Evolutionary conservation across 2,329 filamentous ascomycete species (phyloP), one percentile per base, ranked within the genome.

Genomic region (Hypoxylon sp.): DNA sequence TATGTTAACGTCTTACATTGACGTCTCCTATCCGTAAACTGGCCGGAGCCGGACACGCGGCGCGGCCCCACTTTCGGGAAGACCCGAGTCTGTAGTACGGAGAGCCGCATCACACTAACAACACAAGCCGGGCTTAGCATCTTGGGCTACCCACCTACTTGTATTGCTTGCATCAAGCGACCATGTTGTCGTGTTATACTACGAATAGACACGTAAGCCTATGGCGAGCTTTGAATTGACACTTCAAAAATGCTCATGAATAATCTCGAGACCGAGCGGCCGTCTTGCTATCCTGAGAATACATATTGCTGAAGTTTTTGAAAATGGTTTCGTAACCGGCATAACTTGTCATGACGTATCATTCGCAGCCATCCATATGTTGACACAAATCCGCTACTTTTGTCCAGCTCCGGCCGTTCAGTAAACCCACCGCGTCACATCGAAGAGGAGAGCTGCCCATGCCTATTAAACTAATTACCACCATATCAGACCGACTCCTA

Each of bases 401-500:
- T 50, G 8, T 55, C 53, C 17, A 53, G 7, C 34, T 54, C 60
- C 43, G 24, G n/a, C 44, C 32, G 24, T 56, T 20, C 20, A 55
- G 59, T n/a, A 49, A 52, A 20, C 37, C 54, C 50, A 17, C 53
- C 53, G 20, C 47, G 59, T 61, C 58, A 59, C 22, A 50, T 43
- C 41, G 56, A 67, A 50, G 64, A 67, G 64, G 57, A 59, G 37
- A 57, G 30, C n/a, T n/a, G n/a, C n/a, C n/a, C 37, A 51, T 56
- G 15, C 15, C 51, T 52, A 52, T 41, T 24, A 53, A 48, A 32
- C 17, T 65, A 62, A 59, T 53, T 62, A 60, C 41, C 57, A 58
- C 51, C 22, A 44, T 58, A 22, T 52, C 47, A 1, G 13, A 43
- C 22, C 39, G 24, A 44, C 44, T 37, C 44, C 44, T 28, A 34